Conservation (phyloP, 495 filamentous ascomycete genomes). For the Diplogelasinospora grovesii region DNA sequence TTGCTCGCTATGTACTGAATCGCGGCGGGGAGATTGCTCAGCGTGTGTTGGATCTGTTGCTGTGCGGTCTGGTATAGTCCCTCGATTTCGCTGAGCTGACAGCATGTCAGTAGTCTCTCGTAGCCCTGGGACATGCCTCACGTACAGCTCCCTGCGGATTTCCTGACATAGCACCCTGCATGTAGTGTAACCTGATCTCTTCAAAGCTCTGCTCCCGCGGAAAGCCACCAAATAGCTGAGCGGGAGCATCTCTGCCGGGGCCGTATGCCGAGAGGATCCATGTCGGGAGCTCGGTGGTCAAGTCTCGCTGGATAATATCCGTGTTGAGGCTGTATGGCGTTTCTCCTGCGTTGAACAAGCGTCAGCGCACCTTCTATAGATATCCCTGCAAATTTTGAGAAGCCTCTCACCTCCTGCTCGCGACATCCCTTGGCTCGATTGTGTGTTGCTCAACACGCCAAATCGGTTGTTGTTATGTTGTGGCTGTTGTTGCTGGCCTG, state of each 20-base stretch:
- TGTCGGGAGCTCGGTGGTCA: slow-evolving; percentile 61
- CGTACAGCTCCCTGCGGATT: slow-evolving; percentile 57
- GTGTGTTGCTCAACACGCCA: slow-evolving; percentile 17
- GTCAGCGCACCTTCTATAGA: too few relatives aligned
- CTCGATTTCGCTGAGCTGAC: slow-evolving; percentile 54
- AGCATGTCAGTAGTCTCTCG: slow-evolving; percentile 3
- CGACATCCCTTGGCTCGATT: slow-evolving; percentile 3
- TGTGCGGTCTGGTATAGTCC: slow-evolving; percentile 51
- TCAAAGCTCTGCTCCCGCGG: slow-evolving; percentile 78
- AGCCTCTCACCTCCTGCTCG: not conserved
- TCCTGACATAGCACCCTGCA: slow-evolving; percentile 50
- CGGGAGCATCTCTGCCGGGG: slow-evolving; percentile 63
- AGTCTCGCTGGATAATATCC: slow-evolving; percentile 54
- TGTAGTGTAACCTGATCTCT: slow-evolving; percentile 67
- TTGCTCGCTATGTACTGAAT: slow-evolving; percentile 63
- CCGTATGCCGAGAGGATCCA: slow-evolving; percentile 84
- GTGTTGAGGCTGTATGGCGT: slow-evolving; percentile 37
- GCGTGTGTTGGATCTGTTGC: slow-evolving; percentile 59
- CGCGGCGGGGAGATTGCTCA: slow-evolving; percentile 63
- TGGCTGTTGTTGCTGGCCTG: slow-evolving; percentile 15
- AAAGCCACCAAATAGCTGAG: slow-evolving; percentile 72
- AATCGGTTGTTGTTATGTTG: slow-evolving; percentile 29
- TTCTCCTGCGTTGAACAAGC: too few relatives aligned
- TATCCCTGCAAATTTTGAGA: not conserved
- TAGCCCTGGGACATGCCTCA: not conserved